Base-by-base conservation (phyloP, 148 eudicot genomes). In the Camellia japonica region DNA sequence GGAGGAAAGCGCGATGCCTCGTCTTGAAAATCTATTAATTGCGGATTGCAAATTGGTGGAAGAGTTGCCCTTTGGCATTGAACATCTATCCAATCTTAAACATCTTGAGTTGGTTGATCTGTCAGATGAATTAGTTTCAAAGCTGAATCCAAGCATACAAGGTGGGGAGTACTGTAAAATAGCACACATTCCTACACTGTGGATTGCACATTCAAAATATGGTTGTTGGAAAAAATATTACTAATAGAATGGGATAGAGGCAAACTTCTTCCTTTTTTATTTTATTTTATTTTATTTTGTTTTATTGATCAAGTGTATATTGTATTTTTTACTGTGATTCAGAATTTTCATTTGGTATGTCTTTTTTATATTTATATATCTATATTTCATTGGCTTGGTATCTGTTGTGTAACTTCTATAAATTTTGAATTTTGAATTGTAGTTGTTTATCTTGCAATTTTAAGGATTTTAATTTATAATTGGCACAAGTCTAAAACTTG, bases 1-100 rank as follows among this genome's bases (percentile, higher is more conserved):
- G 41, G 80, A 81, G 52, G 47, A 81, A 49, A 80, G 80, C 15
- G 66, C 83, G 2, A 69, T 81, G 83, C 80, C 83, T 6, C n/a
- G 3, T 23, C 75, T 81, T 4, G 42, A 59, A 5, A 3, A 68
- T 18, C 74, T 64, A 6, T 6, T 5, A 2, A 64, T 64, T 20
- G 2, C 1, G 3, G 12, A 10, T 13, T 64, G 68, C 13, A 10
- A 64, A 19, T 23, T 64, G 11, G 12, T 64, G 68, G 68, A 3
- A 43, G 42, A 64, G 38, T 20, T 64, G 41, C 68, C 68, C 2
- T 20, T 6, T 0, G 68, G 68, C 41, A 23, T 64, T 64, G 68
- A 64, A 64, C 13, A 11, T 23, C 68, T 64, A 2, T 7, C 10
- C 68, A 64, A 64, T 4, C 42, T 64, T 20, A 20, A 23, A 23